Conservation (phyloP, 2,329 filamentous ascomycete species). For the Colletotrichum gigasporum region DNA sequence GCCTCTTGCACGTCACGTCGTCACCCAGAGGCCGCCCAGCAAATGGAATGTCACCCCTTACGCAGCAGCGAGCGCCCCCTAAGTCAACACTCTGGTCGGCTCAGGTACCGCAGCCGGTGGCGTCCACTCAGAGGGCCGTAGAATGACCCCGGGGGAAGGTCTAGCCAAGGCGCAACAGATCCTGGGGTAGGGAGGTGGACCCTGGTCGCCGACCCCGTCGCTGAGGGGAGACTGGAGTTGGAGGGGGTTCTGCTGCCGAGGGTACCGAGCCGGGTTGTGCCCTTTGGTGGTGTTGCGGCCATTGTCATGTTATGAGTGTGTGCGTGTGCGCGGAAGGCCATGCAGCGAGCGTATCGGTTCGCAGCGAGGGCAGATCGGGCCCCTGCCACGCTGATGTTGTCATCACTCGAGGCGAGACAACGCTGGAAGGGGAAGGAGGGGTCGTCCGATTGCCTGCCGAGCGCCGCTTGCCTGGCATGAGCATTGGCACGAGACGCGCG, state of each 20-base stretch:
- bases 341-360: slow-evolving; percentile 3
- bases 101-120: slow-evolving; percentile 14
- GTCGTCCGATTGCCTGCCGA: slow-evolving; percentile 8
- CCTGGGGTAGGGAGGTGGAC: slow-evolving; percentile 18
- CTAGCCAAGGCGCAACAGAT: slow-evolving; percentile 5
- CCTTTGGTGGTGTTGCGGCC: not conserved
- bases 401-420: not conserved
- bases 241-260: slow-evolving; percentile 15
- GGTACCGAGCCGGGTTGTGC: slow-evolving; percentile 7
- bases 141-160: slow-evolving; percentile 3
- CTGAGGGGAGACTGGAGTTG: not conserved
- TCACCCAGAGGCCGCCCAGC: slow-evolving; percentile 4
- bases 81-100: not conserved
- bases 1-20: not conserved
- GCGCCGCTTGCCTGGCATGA: not conserved
- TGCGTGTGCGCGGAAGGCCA: not conserved
- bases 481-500: not conserved
- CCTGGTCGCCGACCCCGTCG: slow-evolving; percentile 4
- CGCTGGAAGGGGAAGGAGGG: not conserved
- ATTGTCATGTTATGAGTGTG: not conserved
- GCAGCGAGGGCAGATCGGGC: not conserved
- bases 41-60: slow-evolving; percentile 17
- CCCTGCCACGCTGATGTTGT: not conserved
- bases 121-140: slow-evolving; percentile 17
- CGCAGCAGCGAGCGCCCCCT: slow-evolving; percentile 1